Evolutionary conservation across 73 alveolate species (phyloP), one percentile per base, ranked within the genome.

Genomic region (Stentor coeruleus): DNA sequence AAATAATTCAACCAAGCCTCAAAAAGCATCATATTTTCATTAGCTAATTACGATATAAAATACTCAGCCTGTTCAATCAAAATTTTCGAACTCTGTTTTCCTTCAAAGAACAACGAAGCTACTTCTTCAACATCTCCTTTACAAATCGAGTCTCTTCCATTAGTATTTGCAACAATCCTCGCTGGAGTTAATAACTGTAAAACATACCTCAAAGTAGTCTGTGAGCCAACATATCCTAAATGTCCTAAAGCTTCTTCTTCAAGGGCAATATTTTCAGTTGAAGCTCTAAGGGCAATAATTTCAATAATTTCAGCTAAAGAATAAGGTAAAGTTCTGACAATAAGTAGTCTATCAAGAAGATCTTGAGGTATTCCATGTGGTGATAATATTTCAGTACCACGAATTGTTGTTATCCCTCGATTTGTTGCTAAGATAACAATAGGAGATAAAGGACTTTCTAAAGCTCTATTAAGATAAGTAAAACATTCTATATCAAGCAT

Each of bases 321-420:
- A 88, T 98, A 96, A 60, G 99, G 99, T 82, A 95, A 83, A 35
- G 92, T 86, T 91, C 98, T 95, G 87, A 98, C 97, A 84, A 98
- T 98, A 73, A 98, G 93, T 81, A 98, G 91, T 84, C 99, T 86
- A 84, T 98, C 99, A 38, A 97, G 87, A 38, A 98, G 91, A 91
- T 98, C 99, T 80, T 97, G 97, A 20, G 99, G 99, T 59, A 98
- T 95, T 33, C 99, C 99, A 82, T 98, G 99, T 1, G 99, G 99
- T 37, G 98, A 86, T 66, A 89, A 90, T 86, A 98, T 97, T 49
- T 98, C 99, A 33, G 99, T 97, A 66, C 99, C 99, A 87, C 99
- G 90, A 72, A 97, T 97, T n/a, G 96, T 83, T 76, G 96, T 90
- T 73, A 86, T 74, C 15, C 99, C 99, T 92, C 99, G 91, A 90